Evolutionary conservation across 2,329 filamentous ascomycete genomes (phyloP), one percentile per base, ranked within the genome.

Genomic region (Chaetomiaceae sp.): DNA sequence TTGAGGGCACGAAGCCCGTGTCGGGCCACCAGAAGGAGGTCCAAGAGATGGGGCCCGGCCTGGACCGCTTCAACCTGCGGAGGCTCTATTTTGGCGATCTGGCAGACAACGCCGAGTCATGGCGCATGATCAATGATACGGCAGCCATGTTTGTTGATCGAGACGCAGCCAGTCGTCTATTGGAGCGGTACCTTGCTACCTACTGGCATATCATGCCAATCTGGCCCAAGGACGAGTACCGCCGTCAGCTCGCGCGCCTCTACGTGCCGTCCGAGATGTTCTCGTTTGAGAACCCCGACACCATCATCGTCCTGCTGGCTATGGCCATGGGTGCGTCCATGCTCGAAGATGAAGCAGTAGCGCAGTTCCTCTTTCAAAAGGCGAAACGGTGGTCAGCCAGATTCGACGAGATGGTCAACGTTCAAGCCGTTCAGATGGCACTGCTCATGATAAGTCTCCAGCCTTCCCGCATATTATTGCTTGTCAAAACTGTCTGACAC

Each of bases 31-130:
- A 47, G 33, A 47, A 47, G 33, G 44, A 47, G 33, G 44, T 47
- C n/a, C 32, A 47, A 10, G 44, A 47, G 44, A 47, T 47, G 33
- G 44, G 44, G n/a, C 44, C 44, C 33, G 44, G 44, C 11, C 30
- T 47, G n/a, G 44, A 47, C 44, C 44, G 44, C 23, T 47, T 47
- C 44, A 47, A 47, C 33, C 21, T 47, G 13, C 44, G 44, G 16
- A 20, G 44, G 1, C 33, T 47, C 5, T 47, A 47, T 10, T 47
- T 47, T 21, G 44, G 44, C 33, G 33, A 47, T n/a, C 33, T 47
- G 44, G 44, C 44, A 5, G 44, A 29, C 25, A 29, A 16, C 23
- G 44, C 33, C 23, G 33, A 37, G 33, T 37, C 44, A 14, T 47
- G 44, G 44, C 33, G 43, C 20, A 25, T 46, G 33, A 29, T n/a